Evolutionary conservation across 2,329 filamentous ascomycete genomes (phyloP), one percentile per base, ranked within the genome.

Genomic region (Diaporthe citriasiana): DNA sequence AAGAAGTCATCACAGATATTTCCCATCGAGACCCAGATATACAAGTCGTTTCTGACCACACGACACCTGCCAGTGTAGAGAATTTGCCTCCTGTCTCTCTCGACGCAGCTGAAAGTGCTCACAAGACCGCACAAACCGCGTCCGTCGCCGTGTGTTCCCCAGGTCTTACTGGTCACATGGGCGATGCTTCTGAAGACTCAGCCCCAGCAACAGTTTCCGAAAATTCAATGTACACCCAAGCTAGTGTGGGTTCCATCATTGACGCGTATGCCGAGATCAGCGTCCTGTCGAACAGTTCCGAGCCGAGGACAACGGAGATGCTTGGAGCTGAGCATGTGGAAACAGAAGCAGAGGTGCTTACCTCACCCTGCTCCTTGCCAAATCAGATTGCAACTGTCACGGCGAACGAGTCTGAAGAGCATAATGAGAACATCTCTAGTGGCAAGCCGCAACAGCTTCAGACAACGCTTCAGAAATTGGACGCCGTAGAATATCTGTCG

Each of bases 161-260:
- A 53, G 40, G 10, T 17, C 25, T 53, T 38, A 57, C 25, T 51
- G 17, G 40, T 4, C 50, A 66, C 15, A 50, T 35, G 22, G 42
- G 22, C n/a, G 19, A 75, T 27, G 19, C 19, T 55, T 17, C 33
- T 25, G 50, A 66, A 19, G 35, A 45, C 17, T 15, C 57, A 42
- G 33, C 42, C 1, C n/a, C 42, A 55, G 15, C 19, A 40, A 47
- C n/a, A 22, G 33, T 38, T 22, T 17, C 30, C 19, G n/a, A 38
- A 56, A 42, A 65, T 40, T 17, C 40, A n/a, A 51, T 66, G 13
- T 33, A n/a, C 30, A 70, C 47, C 27, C 55, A 74, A 53, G 63
- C 27, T 15, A 72, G 63, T 50, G 56, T 73, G 60, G 63, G 63
- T 25, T 57, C 53, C n/a, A 74, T 57, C 40, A 73, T 74, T 38